Base-by-base conservation (phyloP, 2,329 filamentous ascomycete genomes). In the Neoscytalidium dimidiatum region DNA sequence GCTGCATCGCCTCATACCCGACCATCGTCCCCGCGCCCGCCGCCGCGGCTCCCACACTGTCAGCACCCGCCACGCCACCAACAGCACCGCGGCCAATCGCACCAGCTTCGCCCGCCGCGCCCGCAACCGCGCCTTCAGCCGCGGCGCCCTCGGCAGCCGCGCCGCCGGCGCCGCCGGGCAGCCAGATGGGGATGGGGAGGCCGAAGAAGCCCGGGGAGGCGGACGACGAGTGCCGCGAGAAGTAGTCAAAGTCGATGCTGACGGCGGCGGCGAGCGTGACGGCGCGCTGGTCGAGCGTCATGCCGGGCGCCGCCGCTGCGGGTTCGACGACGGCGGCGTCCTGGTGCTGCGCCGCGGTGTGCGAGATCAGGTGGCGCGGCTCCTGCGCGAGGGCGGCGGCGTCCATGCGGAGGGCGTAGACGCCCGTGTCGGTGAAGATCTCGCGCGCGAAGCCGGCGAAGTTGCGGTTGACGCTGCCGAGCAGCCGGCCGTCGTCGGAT, bases 251-350 rank as follows among this genome's bases (percentile, higher is more conserved):
- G 70, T 90, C 87, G 52, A 89, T 82, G 64, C 81, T 86, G 13
- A 89, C 86, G 6, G 87, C 87, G 0, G 87, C 88, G 9, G 87
- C 86, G 8, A 90, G 80, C 86, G 89, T 89, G 28, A 89, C 82
- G 2, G 87, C 87, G 62, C 87, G 81, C 72, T 89, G 86, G 69
- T 89, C 87, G 2, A 90, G 80, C 1, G 86, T 88, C 86, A 90
- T 88, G 3, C 84, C 85, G 1, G 78, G 77, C 11, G 70, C 67
- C 1, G 73, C 53, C 51, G 46, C 68, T 38, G 66, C 66, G 29
- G 64, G 68, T 46, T 77, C 67, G 38, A 72, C 75, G 19, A 73
- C 78, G 21, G 3, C 3, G 17, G n/a, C 13, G 19, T 29, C 43
- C 21, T 28, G 31, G 11, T 21, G 51, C 17, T 57, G 21, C 6